A percentile compares a stretch with the other conserved stretches of the same genome.
These are phyloP conservation scores for Fragilaria radians DNA, from an alignment of 108 stramenopile genomes.

Conservation along the genomic window DNA sequence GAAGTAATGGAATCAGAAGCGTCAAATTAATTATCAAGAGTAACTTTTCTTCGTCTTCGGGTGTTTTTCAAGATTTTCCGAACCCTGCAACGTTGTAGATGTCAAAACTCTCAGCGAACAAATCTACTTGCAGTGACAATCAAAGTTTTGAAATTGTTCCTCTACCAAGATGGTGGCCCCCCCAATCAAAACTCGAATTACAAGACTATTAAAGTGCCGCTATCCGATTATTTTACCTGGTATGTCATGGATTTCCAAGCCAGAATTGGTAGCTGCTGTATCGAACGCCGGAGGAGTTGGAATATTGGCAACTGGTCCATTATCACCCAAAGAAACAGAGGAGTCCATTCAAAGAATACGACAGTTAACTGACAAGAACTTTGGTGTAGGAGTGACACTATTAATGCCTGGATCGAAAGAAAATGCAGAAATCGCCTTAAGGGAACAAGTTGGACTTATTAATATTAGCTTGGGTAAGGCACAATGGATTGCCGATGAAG, in stretches of 20 bases:
- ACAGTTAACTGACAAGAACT: slow-evolving; percentile 53
- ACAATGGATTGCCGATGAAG: slow-evolving; percentile 73
- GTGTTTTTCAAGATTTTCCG: too few species aligned
- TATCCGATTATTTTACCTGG: slow-evolving; percentile 81
- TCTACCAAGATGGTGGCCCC: background rate
- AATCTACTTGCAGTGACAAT: too few species aligned
- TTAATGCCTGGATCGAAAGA: slow-evolving; percentile 83
- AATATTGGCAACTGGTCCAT: slow-evolving; percentile 81
- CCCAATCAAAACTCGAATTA: slow-evolving; percentile 47
- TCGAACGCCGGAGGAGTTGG: slow-evolving; percentile 81
- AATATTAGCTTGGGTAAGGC: slow-evolving; percentile 85
- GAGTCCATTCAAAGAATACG: slow-evolving; percentile 58
- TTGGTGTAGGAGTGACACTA: slow-evolving; percentile 78
- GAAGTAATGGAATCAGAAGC: too few species aligned
- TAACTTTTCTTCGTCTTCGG: too few species aligned
- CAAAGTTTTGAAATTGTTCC: too few species aligned
- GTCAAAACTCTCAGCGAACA: too few species aligned
- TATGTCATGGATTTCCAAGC: slow-evolving; percentile 79
- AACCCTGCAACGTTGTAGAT: too few species aligned
- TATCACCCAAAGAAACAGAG: slow-evolving; percentile 62
- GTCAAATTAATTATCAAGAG: too few species aligned
- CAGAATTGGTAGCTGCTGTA: slow-evolving; percentile 83
- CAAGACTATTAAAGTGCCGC: slow-evolving; percentile 55
- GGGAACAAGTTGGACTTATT: slow-evolving; percentile 79
- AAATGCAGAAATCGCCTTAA: slow-evolving; percentile 79